phyloP scores from a whole-genome alignment of 768 basidiomycete genomes.

The Tylopilus cervinicoccineus region DNA sequence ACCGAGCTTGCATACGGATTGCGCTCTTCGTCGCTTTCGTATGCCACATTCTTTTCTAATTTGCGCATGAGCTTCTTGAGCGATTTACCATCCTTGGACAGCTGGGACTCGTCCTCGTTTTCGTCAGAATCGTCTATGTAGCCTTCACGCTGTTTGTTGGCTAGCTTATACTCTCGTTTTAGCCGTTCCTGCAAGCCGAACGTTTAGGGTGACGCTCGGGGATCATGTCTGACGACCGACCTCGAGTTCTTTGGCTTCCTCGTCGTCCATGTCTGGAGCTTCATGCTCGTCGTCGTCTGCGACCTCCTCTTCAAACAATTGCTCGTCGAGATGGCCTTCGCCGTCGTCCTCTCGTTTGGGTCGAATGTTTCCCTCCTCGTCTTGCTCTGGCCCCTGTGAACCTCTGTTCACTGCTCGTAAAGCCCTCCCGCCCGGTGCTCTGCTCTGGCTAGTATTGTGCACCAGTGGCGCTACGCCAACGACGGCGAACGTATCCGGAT shows the following conservation, averaged over 20 bases:
- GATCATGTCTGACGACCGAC: slow-evolving; percentile 34
- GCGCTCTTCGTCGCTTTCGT: slow-evolving; percentile 75
- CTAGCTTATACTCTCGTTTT: slow-evolving; percentile 75
- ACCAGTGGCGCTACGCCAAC: slow-evolving; percentile 44
- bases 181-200: slow-evolving; percentile 59
- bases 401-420: slow-evolving; percentile 69
- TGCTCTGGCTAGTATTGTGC: slow-evolving; percentile 47
- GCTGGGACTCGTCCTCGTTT: slow-evolving; percentile 54
- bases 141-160: slow-evolving; percentile 70
- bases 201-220: neutral
- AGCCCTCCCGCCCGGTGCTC: slow-evolving; percentile 65
- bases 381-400: slow-evolving; percentile 57
- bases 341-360: slow-evolving; percentile 61
- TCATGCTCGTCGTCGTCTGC: slow-evolving; percentile 85
- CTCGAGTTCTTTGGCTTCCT: slow-evolving; percentile 81
- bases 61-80: slow-evolving; percentile 86
- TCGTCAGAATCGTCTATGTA: slow-evolving; percentile 75
- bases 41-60: slow-evolving; percentile 76
- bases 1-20: slow-evolving; percentile 83
- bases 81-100: slow-evolving; percentile 68
- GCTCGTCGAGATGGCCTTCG: slow-evolving; percentile 81
- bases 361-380: slow-evolving; percentile 55
- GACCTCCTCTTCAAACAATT: slow-evolving; percentile 78
- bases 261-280: slow-evolving; percentile 70
- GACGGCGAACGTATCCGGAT: slow-evolving; percentile 45